phyloP scores from a whole-genome alignment of 495 filamentous ascomycete species.

The Hypoxylon trugodes region DNA sequence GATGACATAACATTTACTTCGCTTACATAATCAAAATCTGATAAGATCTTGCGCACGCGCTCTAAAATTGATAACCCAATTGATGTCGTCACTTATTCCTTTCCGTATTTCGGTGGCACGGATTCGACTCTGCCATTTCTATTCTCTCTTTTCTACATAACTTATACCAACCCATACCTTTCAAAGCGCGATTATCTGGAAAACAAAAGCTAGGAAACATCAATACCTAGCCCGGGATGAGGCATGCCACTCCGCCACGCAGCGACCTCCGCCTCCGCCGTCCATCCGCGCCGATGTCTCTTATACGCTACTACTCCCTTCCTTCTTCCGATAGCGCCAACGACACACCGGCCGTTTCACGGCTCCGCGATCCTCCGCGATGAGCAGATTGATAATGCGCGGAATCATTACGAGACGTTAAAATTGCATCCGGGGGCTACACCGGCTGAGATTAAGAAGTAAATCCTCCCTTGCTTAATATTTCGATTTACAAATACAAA shows the following conservation, averaged over 20 bases:
- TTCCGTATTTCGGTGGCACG: neutral
- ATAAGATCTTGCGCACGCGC: no score
- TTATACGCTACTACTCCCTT: neutral
- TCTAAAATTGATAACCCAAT: neutral
- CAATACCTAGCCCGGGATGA: constrained; percentile 27
- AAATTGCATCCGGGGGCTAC: constrained; percentile 74
- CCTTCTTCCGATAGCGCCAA: constrained; percentile 1
- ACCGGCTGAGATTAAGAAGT: constrained; percentile 85
- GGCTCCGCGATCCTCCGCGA: constrained; percentile 24
- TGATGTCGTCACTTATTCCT: constrained; percentile 10
- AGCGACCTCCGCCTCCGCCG: constrained; percentile 10
- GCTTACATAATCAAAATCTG: no score
- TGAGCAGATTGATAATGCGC: constrained; percentile 45
- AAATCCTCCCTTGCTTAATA: constrained; percentile 12
- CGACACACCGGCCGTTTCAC: constrained; percentile 3
- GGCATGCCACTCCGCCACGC: constrained; percentile 36
- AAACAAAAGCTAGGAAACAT: constrained; percentile 7
- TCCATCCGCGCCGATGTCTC: constrained; percentile 25
- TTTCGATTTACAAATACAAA: neutral
- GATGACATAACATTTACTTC: no score
- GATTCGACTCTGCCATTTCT: neutral
- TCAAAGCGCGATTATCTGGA: neutral
- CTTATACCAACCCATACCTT: neutral
- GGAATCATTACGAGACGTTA: constrained; percentile 85
- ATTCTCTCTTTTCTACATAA: neutral